phyloP scores from a whole-genome alignment of 306 rosid genomes.

The Fragaria vesca region DNA sequence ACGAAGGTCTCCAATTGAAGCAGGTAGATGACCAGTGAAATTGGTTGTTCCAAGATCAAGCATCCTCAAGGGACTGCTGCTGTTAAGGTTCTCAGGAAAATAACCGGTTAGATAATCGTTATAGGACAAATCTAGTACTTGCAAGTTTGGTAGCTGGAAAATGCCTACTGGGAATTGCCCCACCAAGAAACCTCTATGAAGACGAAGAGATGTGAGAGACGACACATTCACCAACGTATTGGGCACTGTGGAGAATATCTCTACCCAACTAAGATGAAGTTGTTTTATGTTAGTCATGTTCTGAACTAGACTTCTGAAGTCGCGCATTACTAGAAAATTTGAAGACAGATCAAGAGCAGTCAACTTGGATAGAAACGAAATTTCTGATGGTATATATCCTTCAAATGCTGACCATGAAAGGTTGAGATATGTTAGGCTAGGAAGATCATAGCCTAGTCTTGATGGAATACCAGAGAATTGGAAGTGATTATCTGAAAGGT shows the following conservation, averaged over 20 bases:
- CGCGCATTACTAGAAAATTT: no score
- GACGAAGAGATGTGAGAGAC: constrained; percentile 4
- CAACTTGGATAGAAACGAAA: constrained; percentile 1
- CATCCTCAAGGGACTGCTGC: neutral
- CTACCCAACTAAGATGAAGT: neutral
- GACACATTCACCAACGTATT: constrained; percentile 13
- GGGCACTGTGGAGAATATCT: constrained; percentile 3
- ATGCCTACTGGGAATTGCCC: constrained; percentile 9
- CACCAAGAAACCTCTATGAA: no score
- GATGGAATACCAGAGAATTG: constrained; percentile 2
- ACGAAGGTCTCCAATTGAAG: constrained; percentile 27
- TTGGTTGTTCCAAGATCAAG: neutral
- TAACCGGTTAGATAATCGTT: constrained; percentile 32
- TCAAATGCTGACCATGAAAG: neutral
- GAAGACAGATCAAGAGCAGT: neutral
- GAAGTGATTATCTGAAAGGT: constrained; percentile 23
- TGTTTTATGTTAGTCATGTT: neutral
- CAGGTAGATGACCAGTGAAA: constrained; percentile 32
- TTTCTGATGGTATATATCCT: constrained; percentile 4
- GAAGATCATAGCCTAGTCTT: neutral
- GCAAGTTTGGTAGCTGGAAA: constrained; percentile 24
- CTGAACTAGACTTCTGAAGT: neutral
- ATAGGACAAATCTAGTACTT: neutral
- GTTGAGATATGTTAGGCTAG: neutral
- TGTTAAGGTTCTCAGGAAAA: constrained; percentile 34